Evolutionary conservation across 1,284 basidiomycete genomes (phyloP), one percentile per base, ranked within the genome.

Genomic region (Malassezia equina): DNA sequence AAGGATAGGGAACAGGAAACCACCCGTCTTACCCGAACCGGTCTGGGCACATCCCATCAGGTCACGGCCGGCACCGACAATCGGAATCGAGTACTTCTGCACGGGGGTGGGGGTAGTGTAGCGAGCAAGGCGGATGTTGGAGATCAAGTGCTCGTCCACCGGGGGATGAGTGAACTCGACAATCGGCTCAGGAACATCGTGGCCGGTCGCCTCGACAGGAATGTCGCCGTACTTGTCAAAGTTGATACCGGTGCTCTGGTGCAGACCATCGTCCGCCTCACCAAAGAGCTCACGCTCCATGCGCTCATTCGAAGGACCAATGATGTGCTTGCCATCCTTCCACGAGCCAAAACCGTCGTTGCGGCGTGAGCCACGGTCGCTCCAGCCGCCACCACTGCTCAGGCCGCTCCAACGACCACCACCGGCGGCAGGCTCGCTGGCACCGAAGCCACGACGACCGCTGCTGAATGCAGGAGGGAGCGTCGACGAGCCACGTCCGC

Each of bases 221-320:
- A 98, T 98, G 77, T 98, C 93, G 76, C 94, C 91, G 76, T 98
- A 99, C 78, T 94, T 94, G 80, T 98, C 94, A 74, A 99, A 99
- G 80, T 99, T 99, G 80, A 99, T 96, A 65, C 94, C 94, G 47
- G 91, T 94, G 70, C 89, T 84, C 76, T 91, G 86, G 62, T 78
- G 76, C 43, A 69, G 65, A 46, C 62, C 64, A 76, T 96, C 94
- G 53, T 83, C 80, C 39, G 81, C 80, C 62, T 94, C 90, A 51
- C 94, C 94, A 73, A 86, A 99, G 40, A 99, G 85, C 75, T 98
- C 91, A 78, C 88, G 90, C 79, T 99, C 91, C 62, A 90, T 81
- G 67, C 89, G 84, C 71, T 80, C 77, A 79, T 93, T 94, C 70
- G 84, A 82, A 28, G 81, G 78, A 47, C 89, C 93, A 17, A 83